Evolutionary conservation across 805 yeast species (phyloP).

Genomic region (Pichia kluyveri): DNA sequence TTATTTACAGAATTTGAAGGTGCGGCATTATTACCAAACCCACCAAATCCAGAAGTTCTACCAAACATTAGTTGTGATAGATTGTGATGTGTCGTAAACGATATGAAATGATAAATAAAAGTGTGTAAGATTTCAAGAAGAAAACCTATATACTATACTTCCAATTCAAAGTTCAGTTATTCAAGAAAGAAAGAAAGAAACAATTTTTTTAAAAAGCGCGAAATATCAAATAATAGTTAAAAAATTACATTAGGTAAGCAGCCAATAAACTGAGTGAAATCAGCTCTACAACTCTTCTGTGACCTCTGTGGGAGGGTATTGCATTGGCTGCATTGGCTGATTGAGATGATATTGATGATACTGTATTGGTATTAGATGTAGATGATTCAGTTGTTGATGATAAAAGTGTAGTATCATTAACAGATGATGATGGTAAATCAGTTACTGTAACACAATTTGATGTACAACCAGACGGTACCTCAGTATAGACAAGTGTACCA

Average conservation of each 20-base stretch:
- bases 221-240: no score
- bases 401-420: background rate
- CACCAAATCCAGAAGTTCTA: conserved; percentile 43
- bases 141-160: no score
- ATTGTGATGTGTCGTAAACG: background rate
- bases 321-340: background rate
- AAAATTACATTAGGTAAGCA: background rate
- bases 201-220: no score
- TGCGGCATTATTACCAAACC: conserved; percentile 17
- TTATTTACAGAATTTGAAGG: background rate
- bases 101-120: no score
- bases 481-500: conserved; percentile 6
- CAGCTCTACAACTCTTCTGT: background rate
- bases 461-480: conserved; percentile 8
- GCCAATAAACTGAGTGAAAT: background rate
- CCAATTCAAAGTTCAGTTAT: no score
- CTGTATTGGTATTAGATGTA: no score
- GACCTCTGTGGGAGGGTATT: background rate
- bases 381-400: background rate
- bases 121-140: no score
- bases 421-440: background rate
- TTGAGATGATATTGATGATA: background rate
- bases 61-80: conserved; percentile 34
- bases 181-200: no score
- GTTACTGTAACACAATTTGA: background rate